Evolutionary conservation across 2,329 filamentous ascomycete genomes (phyloP).

Genomic region (Onygenales sp.): DNA sequence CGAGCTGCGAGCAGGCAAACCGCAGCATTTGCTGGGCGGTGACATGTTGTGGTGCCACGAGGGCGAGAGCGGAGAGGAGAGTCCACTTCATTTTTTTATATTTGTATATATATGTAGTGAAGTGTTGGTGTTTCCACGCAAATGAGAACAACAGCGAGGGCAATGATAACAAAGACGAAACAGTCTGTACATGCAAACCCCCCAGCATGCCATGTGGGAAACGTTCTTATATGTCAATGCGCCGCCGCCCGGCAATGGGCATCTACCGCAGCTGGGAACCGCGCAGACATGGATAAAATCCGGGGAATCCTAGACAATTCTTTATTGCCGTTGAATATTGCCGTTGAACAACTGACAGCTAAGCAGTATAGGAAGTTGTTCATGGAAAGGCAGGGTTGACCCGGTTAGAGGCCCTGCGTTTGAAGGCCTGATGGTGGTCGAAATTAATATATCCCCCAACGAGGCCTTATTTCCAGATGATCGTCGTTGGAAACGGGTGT

Average conservation of each 20-base stretch:
- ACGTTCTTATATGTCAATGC: too few relatives aligned
- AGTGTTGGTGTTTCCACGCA: neutral
- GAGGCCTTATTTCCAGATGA: neutral
- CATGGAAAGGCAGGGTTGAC: too few relatives aligned
- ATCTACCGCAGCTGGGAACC: too few relatives aligned
- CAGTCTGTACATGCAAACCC: neutral
- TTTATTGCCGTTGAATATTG: neutral
- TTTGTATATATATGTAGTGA: neutral
- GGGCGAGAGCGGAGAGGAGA: neutral
- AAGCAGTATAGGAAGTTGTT: neutral
- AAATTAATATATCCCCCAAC: neutral
- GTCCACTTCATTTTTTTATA: neutral
- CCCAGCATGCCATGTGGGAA: too few relatives aligned
- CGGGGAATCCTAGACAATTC: neutral
- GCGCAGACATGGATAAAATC: neutral
- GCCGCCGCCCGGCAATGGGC: too few relatives aligned
- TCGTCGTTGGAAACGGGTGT: too few relatives aligned
- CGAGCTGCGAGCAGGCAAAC: neutral
- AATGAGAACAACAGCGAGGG: neutral
- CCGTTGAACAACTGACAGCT: neutral
- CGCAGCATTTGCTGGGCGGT: neutral
- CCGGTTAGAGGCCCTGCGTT: too few relatives aligned
- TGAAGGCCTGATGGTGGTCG: too few relatives aligned
- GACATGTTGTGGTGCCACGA: neutral
- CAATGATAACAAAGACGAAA: neutral